Base-by-base conservation (phyloP, 2,329 filamentous ascomycete genomes). In the Truncatella angustata region DNA sequence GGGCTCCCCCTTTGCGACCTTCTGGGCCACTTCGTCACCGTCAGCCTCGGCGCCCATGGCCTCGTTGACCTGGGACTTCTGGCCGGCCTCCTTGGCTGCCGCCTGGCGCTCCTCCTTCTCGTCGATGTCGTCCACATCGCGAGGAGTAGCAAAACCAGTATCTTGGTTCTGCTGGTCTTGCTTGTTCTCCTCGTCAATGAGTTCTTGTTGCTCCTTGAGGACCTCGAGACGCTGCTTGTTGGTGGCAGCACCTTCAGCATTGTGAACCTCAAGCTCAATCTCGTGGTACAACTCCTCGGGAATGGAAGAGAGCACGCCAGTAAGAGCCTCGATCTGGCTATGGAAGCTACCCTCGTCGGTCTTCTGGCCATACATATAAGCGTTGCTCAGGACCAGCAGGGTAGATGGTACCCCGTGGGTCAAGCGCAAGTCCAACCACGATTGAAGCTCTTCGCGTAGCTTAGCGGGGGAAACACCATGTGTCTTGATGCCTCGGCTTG, bases 181-280 rank as follows among this genome's bases (percentile, higher is more conserved):
- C 76, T 94, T 84, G 58, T 93, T 95, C 78, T 99, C 94, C 68
- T 99, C 94, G 58, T 96, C 87, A 53, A 99, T 99, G 57, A 99
- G 84, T 69, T 97, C 94, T 71, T 99, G 90, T 77, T 99, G 94
- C 77, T 99, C 94, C 81, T 91, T 95, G 67, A 99, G 82, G 14
- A 99, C 94, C 77, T 99, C 94, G 37, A 99, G 87, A 69, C 94
- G 88, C 79, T 97, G 94, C 81, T 95, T 97, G 83, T 99, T 99
- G 59, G 94, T 99, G 21, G 94, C 94, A 10, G 92, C 93, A 56
- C 94, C 94, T 74, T 99, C 94, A 45, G 93, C 92, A 56, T 87
- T 96, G 79, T 97, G 91, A 9, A 99, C 91, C 75, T 99, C 94
- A 28, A 99, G 87, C 73, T 97, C 94, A 58, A 99, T 97, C 77